Base-by-base conservation (phyloP, 139 green algal genomes). In the Chlamydomonas urium region DNA sequence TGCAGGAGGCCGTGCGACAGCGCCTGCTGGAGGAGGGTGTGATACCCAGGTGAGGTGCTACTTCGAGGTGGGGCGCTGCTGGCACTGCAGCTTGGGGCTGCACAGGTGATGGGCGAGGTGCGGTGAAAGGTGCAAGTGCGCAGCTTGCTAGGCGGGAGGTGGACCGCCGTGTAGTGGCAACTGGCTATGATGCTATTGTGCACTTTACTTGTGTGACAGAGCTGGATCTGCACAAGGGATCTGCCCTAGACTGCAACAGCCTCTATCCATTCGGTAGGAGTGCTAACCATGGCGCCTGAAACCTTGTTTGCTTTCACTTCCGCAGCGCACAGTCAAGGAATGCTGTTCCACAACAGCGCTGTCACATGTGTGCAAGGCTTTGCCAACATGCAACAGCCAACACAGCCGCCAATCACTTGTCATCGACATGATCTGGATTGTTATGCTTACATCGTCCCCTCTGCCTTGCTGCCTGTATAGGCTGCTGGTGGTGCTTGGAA, bases 1-100 rank as follows among this genome's bases (percentile, higher is more conserved):
- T 67, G 29, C 60, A 67, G 32, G 60, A 67, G 60, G 60, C 60
- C 10, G 60, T 67, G 10, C 23, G 60, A 8, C 60, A 67, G 33
- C n/a, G 60, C 19, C 32, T 67, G 60, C 21, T 67, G 8, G 60
- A 67, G 60, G 32, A 26, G 60, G 32, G 60, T 5, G 60, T 38
- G 26, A 45, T 45, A 26, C 4, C 60, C 4, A 47, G 32, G 32
- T 67, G 60, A 47, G 32, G 60, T 50, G 8, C 42, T 50, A 50
- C 14, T 50, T 50, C 14, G 42, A 50, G 14, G n/a, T n/a, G n/a
- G n/a, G n/a, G n/a, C n/a, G n/a, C n/a, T n/a, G n/a, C n/a, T n/a
- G n/a, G n/a, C n/a, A n/a, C n/a, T n/a, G n/a, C n/a, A n/a, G n/a
- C n/a, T n/a, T n/a, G n/a, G n/a, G n/a, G n/a, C n/a, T n/a, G n/a